Conservation (phyloP, 306 rosid species). For the Urtica urens region DNA sequence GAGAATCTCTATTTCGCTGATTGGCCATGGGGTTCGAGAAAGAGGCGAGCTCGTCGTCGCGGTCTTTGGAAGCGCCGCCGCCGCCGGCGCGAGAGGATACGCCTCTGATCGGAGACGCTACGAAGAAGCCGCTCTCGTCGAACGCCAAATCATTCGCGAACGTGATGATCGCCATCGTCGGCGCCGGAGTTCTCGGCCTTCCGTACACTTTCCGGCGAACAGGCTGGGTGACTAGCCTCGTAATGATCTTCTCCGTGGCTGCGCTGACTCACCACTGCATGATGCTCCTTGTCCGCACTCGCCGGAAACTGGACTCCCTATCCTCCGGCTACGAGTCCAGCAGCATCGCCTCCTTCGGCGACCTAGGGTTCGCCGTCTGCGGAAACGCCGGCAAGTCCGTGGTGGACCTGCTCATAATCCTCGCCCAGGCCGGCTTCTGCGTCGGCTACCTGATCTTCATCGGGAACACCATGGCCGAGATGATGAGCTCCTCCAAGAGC, state of each 20-base stretch:
- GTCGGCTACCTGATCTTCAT: slow-evolving; percentile 42
- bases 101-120: slow-evolving; percentile 25
- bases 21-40: slow-evolving; percentile 23
- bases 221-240: slow-evolving; percentile 36
- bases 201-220: slow-evolving; percentile 48
- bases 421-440: slow-evolving; percentile 42
- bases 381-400: slow-evolving; percentile 26
- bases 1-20: background rate
- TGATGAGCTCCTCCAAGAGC: slow-evolving; percentile 29
- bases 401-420: slow-evolving; percentile 33
- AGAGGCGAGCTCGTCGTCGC: slow-evolving; percentile 21
- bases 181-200: slow-evolving; percentile 48
- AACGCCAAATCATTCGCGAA: slow-evolving; percentile 44
- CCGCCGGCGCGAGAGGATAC: slow-evolving; percentile 33
- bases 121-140: slow-evolving; percentile 22
- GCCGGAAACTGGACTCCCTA: slow-evolving; percentile 36
- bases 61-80: slow-evolving; percentile 13
- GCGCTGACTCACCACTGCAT: slow-evolving; percentile 36
- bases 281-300: slow-evolving; percentile 43
- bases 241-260: slow-evolving; percentile 32
- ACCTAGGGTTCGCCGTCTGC: slow-evolving; percentile 35
- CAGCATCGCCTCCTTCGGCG: slow-evolving; percentile 38
- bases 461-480: slow-evolving; percentile 34
- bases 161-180: slow-evolving; percentile 46
- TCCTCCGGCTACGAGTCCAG: too few species aligned